These are phyloP conservation scores for Talaromyces amestolkiae DNA, from an alignment of 2,329 filamentous ascomycete genomes.

Conservation along the genomic window DNA sequence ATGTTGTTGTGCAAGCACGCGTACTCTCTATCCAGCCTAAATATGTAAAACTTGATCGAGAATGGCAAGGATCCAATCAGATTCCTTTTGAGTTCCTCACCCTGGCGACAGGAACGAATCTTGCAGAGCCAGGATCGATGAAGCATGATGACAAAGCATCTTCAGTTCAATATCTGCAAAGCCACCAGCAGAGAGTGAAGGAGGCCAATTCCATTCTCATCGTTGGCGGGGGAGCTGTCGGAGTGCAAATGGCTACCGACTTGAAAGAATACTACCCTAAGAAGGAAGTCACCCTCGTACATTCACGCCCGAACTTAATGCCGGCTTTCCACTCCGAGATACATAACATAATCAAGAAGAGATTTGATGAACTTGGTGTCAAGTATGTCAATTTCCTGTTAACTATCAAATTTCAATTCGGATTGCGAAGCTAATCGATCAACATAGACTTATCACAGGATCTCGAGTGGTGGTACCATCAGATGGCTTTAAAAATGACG, in stretches of 20 bases:
- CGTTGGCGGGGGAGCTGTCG: slow-evolving; percentile 52
- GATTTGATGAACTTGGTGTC: slow-evolving; percentile 36
- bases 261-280: slow-evolving; percentile 49
- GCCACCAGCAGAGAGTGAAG: slow-evolving; percentile 33
- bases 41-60: slow-evolving; percentile 33
- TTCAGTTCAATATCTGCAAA: slow-evolving; percentile 34
- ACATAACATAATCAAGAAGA: slow-evolving; percentile 31
- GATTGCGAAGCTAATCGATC: neutral
- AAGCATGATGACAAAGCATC: slow-evolving; percentile 33
- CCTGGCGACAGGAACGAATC: slow-evolving; percentile 34
- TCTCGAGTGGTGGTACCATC: slow-evolving; percentile 30
- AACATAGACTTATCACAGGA: slow-evolving; percentile 29
- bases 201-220: slow-evolving; percentile 33
- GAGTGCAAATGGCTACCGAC: slow-evolving; percentile 52
- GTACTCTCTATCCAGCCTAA: slow-evolving; percentile 30
- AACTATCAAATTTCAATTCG: neutral
- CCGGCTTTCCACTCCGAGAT: slow-evolving; percentile 33
- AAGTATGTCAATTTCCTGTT: slow-evolving; percentile 19
- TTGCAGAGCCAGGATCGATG: slow-evolving; percentile 36
- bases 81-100: slow-evolving; percentile 36
- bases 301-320: slow-evolving; percentile 44
- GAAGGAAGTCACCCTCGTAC: slow-evolving; percentile 49
- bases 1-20: slow-evolving; percentile 33
- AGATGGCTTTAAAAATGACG: slow-evolving; percentile 29
- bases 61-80: slow-evolving; percentile 33